Evolutionary conservation across 805 yeast genomes (phyloP).

Genomic region (Clavispora vitiphila): DNA sequence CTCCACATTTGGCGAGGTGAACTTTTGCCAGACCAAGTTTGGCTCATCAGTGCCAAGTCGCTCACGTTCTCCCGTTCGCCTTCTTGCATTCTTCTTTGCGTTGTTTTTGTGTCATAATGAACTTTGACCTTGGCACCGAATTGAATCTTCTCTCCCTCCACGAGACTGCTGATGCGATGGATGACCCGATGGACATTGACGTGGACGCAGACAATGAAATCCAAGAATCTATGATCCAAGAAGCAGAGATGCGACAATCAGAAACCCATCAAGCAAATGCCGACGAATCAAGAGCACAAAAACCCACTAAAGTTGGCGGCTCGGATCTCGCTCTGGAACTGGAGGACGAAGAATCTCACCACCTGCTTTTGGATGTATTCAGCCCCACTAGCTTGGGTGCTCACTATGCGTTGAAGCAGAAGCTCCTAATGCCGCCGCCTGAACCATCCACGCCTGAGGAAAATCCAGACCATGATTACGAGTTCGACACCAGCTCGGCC

Average conservation of each 20-base stretch:
- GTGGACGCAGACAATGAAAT: no score
- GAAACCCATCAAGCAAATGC: no score
- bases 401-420: conserved; percentile 30
- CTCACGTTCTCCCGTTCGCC: no score
- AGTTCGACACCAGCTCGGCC: conserved; percentile 20
- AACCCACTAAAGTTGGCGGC: no score
- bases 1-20: background rate
- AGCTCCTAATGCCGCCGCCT: conserved; percentile 26
- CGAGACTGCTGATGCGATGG: background rate
- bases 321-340: no score
- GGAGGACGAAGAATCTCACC: conserved; percentile 1
- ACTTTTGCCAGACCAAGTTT: no score
- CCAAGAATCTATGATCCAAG: no score
- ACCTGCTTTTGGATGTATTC: conserved; percentile 16
- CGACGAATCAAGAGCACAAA: no score
- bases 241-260: no score
- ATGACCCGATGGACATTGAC: conserved; percentile 24
- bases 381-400: conserved; percentile 42
- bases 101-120: background rate
- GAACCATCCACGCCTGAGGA: conserved; percentile 18
- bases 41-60: no score
- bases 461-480: conserved; percentile 17
- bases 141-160: conserved; percentile 10
- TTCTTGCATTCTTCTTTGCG: no score
- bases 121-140: conserved; percentile 13